phyloP scores from a whole-genome alignment of 2,329 filamentous ascomycete species.

The Alternaria sp. region DNA sequence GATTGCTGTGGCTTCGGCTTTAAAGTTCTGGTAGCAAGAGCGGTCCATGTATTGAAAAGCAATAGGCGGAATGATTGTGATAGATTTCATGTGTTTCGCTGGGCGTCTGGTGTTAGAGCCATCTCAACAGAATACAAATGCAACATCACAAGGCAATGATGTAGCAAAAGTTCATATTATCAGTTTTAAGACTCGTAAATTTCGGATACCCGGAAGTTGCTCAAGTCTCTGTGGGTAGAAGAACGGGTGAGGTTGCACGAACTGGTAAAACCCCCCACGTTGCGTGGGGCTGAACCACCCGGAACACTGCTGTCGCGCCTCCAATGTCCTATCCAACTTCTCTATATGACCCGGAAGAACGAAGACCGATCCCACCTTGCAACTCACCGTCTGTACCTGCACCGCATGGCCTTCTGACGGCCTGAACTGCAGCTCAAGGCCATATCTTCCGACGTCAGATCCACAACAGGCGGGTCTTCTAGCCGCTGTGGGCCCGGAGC shows the following conservation, averaged over 20 bases:
- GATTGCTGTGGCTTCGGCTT: not conserved
- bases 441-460: slow-evolving; percentile 31
- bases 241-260: not conserved
- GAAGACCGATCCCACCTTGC: slow-evolving; percentile 31
- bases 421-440: slow-evolving; percentile 26
- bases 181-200: not conserved
- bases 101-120: no score
- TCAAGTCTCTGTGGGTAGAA: not conserved
- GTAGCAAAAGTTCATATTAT: not conserved
- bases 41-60: not conserved
- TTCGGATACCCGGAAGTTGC: not conserved
- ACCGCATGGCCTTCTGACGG: slow-evolving; percentile 22
- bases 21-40: slow-evolving; percentile 5
- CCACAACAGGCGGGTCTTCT: slow-evolving; percentile 18
- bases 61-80: no score
- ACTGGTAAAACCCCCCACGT: slow-evolving; percentile 1
- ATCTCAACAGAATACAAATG: not conserved
- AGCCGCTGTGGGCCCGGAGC: slow-evolving; percentile 39
- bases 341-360: slow-evolving; percentile 33
- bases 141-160: not conserved
- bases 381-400: slow-evolving; percentile 22
- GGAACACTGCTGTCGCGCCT: slow-evolving; percentile 12
- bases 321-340: slow-evolving; percentile 13
- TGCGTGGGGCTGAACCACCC: slow-evolving; percentile 13
- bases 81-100: no score